Evolutionary conservation across 352 stramenopile species (phyloP), one percentile per base, ranked within the genome.

Genomic region (Phytopythium cucurbitacearum): DNA sequence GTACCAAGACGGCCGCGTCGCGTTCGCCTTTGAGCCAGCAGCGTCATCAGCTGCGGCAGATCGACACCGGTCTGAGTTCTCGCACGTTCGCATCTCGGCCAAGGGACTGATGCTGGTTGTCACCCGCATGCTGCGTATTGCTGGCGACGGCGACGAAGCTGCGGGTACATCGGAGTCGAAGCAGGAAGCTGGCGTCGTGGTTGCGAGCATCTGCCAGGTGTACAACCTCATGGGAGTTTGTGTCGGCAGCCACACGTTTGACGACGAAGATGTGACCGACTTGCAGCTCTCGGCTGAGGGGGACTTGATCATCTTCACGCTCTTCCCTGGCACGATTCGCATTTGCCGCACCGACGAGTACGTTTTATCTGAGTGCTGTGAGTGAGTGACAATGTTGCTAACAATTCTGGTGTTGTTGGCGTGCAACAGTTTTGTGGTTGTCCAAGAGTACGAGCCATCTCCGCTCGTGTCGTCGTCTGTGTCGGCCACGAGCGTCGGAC

Each of bases 331-430:
- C 2, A 68, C 69, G 3, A 62, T 93, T 12, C 72, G 83, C 34
- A 71, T 92, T 45, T 95, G 73, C 43, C 82, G 81, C 41, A 67
- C 89, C 7, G 81, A 93, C 51, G 85, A 95, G 85, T 95, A 80
- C 40, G 81, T 83, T 15, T 7, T 54, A 38, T 12, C 10, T 44
- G 15, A 48, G 13, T 16, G 48, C 38, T 34, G 38, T 40, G 8
- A n/a, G 35, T 11, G 33, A 13, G 21, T 12, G 16, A 11, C 33
- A 7, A 8, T 38, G 21, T 36, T 28, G 21, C 21, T 69, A 40
- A 57, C 28, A 7, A 7, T 34, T 34, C 36, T 33, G 6, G 15
- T 4, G n/a, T 34, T 51, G 4, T 42, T 41, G 67, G 53, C 60
- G 34, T 49, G 21, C 13, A 63, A 11, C 59, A 91, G 80, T 46